These are phyloP conservation scores for Teratosphaeria viscida DNA, from an alignment of 2,329 filamentous ascomycete genomes.

Conservation along the genomic window DNA sequence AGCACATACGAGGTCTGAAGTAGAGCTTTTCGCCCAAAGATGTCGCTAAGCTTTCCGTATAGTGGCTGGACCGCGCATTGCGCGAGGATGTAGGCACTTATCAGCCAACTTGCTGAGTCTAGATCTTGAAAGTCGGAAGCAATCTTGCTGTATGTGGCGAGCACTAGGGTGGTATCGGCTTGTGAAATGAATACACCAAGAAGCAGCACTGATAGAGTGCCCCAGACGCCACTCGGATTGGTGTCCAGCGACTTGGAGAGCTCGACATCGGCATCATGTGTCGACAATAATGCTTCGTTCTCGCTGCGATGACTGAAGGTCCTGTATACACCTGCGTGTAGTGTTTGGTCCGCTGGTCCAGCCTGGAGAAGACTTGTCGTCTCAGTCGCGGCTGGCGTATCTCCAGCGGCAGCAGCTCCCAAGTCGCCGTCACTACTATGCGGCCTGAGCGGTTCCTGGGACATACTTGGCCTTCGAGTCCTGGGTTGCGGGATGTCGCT, in stretches of 20 bases:
- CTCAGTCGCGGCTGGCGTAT: neutral
- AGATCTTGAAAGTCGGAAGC: constrained; percentile 65
- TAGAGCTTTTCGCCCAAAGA: constrained; percentile 58
- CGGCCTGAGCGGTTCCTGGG: neutral
- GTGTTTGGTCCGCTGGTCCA: neutral
- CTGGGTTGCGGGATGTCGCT: no score
- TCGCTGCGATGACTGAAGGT: constrained; percentile 1
- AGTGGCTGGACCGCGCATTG: constrained; percentile 65
- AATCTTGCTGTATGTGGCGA: constrained; percentile 64
- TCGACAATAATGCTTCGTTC: constrained; percentile 3
- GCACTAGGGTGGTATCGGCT: constrained; percentile 65
- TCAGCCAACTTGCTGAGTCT: constrained; percentile 67
- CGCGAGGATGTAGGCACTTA: constrained; percentile 61
- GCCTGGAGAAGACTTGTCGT: neutral
- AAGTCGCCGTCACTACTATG: neutral
- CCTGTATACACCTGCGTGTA: neutral
- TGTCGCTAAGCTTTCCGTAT: constrained; percentile 60
- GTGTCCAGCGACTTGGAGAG: constrained; percentile 2
- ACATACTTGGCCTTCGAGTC: no score
- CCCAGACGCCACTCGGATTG: constrained; percentile 9
- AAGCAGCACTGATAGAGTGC: constrained; percentile 21
- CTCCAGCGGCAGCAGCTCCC: neutral
- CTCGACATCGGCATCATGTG: constrained; percentile 15
- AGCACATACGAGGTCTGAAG: constrained; percentile 54
- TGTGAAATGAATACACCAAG: constrained; percentile 61